These are phyloP conservation scores for Beauveria brongniartii DNA, from an alignment of 2,329 filamentous ascomycete species.

Conservation along the genomic window DNA sequence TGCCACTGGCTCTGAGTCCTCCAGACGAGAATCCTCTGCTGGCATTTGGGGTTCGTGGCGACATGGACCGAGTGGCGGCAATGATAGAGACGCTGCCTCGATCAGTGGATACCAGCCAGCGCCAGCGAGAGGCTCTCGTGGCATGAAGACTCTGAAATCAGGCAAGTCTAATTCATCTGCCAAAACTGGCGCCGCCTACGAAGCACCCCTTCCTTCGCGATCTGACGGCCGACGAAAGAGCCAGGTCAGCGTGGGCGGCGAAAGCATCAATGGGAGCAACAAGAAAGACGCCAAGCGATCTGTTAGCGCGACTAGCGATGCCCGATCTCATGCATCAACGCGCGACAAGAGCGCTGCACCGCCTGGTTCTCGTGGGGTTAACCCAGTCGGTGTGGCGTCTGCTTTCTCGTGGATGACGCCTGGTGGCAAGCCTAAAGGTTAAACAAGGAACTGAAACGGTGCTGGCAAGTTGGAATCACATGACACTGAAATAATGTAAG, in stretches of 20 bases:
- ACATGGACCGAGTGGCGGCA: conserved; percentile 41
- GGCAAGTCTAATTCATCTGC: conserved; percentile 54
- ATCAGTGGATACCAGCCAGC: conserved; percentile 64
- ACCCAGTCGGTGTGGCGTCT: conserved; percentile 85
- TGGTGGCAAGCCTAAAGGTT: conserved; percentile 29
- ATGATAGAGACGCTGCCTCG: conserved; percentile 48
- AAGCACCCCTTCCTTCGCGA: conserved; percentile 38
- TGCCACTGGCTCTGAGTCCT: conserved; percentile 21
- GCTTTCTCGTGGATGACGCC: conserved; percentile 88
- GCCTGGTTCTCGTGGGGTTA: conserved; percentile 51
- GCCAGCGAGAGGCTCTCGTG: conserved; percentile 49
- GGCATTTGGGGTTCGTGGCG: conserved; percentile 68
- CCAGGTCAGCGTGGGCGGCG: conserved; percentile 30
- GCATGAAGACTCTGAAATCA: conserved; percentile 87
- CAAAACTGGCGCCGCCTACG: conserved; percentile 44
- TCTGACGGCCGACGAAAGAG: conserved; percentile 48
- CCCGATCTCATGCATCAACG: conserved; percentile 19
- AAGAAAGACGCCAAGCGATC: conserved; percentile 50
- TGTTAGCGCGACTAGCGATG: conserved; percentile 34
- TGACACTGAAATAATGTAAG: background rate
- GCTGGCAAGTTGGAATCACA: background rate
- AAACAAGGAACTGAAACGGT: conserved; percentile 18
- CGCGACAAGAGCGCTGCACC: conserved; percentile 32
- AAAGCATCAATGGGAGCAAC: conserved; percentile 22
- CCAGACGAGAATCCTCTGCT: conserved; percentile 39